Percentiles rank a stretch among this genome's conserved stretches.
These are phyloP conservation scores for Monilinia fructicola DNA, from an alignment of 2,329 filamentous ascomycete genomes.

Conservation along the genomic window DNA sequence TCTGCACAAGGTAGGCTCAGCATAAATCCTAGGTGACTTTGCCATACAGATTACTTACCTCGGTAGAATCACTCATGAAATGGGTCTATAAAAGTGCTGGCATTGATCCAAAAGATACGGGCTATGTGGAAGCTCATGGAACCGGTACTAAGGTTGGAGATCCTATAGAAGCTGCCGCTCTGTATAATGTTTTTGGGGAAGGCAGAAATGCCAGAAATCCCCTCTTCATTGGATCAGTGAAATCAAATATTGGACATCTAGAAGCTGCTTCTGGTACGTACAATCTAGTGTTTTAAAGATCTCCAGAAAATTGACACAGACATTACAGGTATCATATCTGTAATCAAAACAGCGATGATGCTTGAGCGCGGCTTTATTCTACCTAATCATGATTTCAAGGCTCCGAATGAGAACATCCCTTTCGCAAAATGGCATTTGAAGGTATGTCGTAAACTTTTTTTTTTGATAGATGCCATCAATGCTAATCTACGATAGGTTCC, in stretches of 20 bases:
- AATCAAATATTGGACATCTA: slow-evolving; percentile 47
- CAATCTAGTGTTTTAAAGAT: neutral
- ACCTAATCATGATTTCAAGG: slow-evolving; percentile 34
- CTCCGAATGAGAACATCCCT: slow-evolving; percentile 44
- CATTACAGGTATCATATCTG: slow-evolving; percentile 42
- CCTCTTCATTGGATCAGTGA: slow-evolving; percentile 32
- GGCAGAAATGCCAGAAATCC: slow-evolving; percentile 31
- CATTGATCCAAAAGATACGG: slow-evolving; percentile 23
- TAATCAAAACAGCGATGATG: slow-evolving; percentile 48
- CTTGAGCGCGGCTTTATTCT: slow-evolving; percentile 33
- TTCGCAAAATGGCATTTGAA: slow-evolving; percentile 43
- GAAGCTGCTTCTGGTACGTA: slow-evolving; percentile 41
- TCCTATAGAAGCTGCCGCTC: slow-evolving; percentile 29
- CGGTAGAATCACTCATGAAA: slow-evolving; percentile 35
- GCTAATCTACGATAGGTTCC: slow-evolving; percentile 35
- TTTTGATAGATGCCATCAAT: neutral
- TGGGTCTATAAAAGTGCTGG: slow-evolving; percentile 28
- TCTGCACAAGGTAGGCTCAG: slow-evolving; percentile 42
- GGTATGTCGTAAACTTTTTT: slow-evolving; percentile 29
- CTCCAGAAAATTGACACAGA: slow-evolving; percentile 2
- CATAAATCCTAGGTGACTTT: neutral
- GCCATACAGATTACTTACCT: slow-evolving; percentile 17
- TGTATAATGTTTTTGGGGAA: slow-evolving; percentile 36
- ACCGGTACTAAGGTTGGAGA: slow-evolving; percentile 28
- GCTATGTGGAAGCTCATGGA: slow-evolving; percentile 30